Percentiles rank a stretch among this genome's conserved stretches.
phyloP scores from a whole-genome alignment of 352 stramenopile species.

The Thraustochytrium sp. region DNA sequence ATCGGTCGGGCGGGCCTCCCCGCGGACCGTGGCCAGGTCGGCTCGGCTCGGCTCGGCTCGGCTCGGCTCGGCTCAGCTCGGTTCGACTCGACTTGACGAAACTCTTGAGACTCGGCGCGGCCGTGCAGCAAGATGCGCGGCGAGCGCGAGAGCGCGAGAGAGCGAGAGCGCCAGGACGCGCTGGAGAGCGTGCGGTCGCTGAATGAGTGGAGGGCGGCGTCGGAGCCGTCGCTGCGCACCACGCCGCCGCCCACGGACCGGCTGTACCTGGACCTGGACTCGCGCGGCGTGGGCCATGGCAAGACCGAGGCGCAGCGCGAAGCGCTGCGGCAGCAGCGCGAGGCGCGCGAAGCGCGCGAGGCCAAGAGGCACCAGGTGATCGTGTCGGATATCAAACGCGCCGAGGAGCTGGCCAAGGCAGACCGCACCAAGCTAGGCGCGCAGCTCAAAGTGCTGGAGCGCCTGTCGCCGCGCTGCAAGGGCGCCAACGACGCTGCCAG shows the following conservation, averaged over 20 bases:
- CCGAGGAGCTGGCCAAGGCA: not conserved
- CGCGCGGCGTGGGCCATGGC: not conserved
- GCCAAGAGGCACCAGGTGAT: slow-evolving; percentile 11
- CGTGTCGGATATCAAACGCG: slow-evolving; percentile 16
- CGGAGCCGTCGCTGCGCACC: not conserved
- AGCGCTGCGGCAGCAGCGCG: not conserved
- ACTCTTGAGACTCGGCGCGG: too few species aligned
- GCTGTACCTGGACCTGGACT: slow-evolving; percentile 19
- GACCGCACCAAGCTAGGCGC: not conserved
- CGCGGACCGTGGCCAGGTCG: not conserved
- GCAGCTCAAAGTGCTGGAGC: slow-evolving; percentile 27
- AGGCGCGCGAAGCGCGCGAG: not conserved
- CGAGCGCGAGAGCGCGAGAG: too few species aligned
- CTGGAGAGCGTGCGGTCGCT: not conserved
- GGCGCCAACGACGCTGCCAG: not conserved
- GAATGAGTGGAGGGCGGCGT: not conserved
- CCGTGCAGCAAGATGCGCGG: too few species aligned
- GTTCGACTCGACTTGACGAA: not conserved
- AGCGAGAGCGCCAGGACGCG: not conserved
- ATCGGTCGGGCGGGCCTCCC: not conserved
- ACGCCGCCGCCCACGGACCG: slow-evolving; percentile 7
- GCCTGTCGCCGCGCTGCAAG: slow-evolving; percentile 25
- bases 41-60: not conserved
- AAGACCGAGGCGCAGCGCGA: slow-evolving; percentile 5
- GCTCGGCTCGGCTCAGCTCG: not conserved